Percentiles rank a stretch among this genome's conserved stretches.
phyloP scores from a whole-genome alignment of 257 asterid species.

The Ehretia macrophylla region DNA sequence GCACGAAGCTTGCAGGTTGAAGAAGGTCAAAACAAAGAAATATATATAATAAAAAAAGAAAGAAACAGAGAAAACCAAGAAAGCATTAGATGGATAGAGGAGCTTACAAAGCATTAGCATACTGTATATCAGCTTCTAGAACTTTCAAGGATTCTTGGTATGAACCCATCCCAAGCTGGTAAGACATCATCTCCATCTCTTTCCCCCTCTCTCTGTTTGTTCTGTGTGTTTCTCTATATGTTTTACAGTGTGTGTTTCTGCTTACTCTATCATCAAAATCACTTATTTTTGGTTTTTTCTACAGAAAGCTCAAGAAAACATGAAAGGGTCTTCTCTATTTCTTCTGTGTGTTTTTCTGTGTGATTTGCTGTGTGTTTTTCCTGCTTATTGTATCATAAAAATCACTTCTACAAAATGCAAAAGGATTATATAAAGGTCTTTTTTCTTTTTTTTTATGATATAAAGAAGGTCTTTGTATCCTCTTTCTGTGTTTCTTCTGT shows the following conservation, averaged over 20 bases:
- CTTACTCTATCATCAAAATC: neutral
- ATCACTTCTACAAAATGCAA: too few relatives aligned
- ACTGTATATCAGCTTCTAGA: constrained; percentile 77
- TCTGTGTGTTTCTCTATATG: neutral
- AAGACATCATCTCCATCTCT: constrained; percentile 63
- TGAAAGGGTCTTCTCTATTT: constrained; percentile 2
- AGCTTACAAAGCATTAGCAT: constrained; percentile 81
- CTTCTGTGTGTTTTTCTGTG: too few relatives aligned
- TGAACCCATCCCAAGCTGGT: constrained; percentile 58
- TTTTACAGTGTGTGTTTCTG: neutral
- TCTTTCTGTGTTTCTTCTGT: too few relatives aligned
- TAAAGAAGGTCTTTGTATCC: too few relatives aligned
- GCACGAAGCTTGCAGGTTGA: too few relatives aligned
- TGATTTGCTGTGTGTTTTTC: too few relatives aligned
- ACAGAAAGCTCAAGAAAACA: constrained; percentile 1
- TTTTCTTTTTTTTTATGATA: too few relatives aligned
- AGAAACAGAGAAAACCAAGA: constrained; percentile 14
- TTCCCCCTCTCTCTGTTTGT: neutral
- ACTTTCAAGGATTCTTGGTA: constrained; percentile 62
- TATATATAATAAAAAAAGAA: neutral
- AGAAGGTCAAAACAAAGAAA: neutral
- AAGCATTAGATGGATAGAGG: neutral
- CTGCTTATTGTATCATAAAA: too few relatives aligned
- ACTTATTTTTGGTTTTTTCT: neutral
- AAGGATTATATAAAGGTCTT: too few relatives aligned